Percentiles rank a stretch among this genome's conserved stretches.
Conservation (phyloP, 2,329 filamentous ascomycete species). For the Arthrobotrys conoides region DNA sequence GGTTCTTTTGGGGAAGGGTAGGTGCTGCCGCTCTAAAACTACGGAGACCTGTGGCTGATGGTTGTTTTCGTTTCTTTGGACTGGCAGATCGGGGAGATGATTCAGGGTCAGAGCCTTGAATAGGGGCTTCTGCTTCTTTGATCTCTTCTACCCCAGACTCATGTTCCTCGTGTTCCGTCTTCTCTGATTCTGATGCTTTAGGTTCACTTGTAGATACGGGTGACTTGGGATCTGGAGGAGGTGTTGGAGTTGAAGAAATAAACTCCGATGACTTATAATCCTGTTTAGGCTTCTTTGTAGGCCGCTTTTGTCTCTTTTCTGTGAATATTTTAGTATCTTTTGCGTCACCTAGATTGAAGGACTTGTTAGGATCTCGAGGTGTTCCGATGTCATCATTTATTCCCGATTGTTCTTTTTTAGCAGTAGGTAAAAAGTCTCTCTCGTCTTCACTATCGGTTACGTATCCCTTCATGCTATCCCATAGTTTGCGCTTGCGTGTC, state of each 20-base stretch:
- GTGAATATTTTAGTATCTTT: not conserved
- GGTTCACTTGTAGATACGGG: not conserved
- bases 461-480: not conserved
- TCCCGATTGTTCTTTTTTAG: not conserved
- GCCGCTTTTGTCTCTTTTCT: not conserved
- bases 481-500: conserved; percentile 3
- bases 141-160: not conserved
- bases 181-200: not conserved
- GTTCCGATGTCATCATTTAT: conserved; percentile 4
- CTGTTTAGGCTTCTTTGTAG: conserved; percentile 14
- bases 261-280: conserved; percentile 33
- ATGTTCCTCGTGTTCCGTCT: not conserved
- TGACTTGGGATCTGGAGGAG: not conserved
- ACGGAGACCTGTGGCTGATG: not conserved
- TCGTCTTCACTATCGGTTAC: conserved; percentile 26
- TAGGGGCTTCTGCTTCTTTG: not conserved
- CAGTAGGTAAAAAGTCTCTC: not conserved
- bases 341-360: not conserved
- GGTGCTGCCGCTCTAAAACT: not conserved
- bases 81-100: not conserved
- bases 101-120: not conserved
- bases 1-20: conserved; percentile 29
- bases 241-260: conserved; percentile 29
- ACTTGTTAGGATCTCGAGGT: not conserved
- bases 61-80: conserved; percentile 26